A percentile compares a stretch with the other conserved stretches of the same genome.
Conservation (phyloP, 352 stramenopile genomes). For the Phytophthora macrochlamydospora region DNA sequence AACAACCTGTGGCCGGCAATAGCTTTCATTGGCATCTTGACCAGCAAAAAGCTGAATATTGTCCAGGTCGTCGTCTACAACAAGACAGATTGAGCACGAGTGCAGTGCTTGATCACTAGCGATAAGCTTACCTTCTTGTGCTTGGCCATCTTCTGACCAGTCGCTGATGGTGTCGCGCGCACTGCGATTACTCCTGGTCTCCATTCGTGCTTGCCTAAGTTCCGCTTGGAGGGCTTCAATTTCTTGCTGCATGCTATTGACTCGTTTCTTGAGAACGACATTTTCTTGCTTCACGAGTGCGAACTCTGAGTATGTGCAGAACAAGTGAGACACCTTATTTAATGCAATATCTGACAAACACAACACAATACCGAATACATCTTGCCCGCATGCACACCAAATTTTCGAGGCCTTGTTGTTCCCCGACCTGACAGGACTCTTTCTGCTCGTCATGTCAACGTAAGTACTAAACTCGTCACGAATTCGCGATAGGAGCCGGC, state of each 20-base stretch:
- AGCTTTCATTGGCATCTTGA: constrained; percentile 4
- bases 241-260: constrained; percentile 52
- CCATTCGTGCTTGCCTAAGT: constrained; percentile 16
- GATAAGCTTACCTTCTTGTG: constrained; percentile 18
- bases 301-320: constrained; percentile 34
- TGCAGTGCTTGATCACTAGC: not conserved
- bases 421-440: constrained; percentile 19
- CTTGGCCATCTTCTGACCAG: constrained; percentile 19
- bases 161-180: constrained; percentile 8
- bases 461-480: constrained; percentile 68
- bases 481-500: constrained; percentile 55
- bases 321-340: no score
- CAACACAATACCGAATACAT: constrained; percentile 22
- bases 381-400: constrained; percentile 30
- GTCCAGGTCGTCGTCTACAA: constrained; percentile 33
- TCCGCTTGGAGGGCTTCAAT: constrained; percentile 52
- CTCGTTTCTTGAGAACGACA: constrained; percentile 51
- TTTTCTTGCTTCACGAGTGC: constrained; percentile 63
- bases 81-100: not conserved
- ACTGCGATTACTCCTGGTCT: constrained; percentile 6
- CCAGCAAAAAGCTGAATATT: constrained; percentile 35
- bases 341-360: no score
- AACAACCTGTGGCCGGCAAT: constrained; percentile 33
- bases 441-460: constrained; percentile 36
- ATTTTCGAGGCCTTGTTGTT: constrained; percentile 9